Conservation (phyloP, 164 flowering plant species). For the Kalanchoe fedtschenkoi region DNA sequence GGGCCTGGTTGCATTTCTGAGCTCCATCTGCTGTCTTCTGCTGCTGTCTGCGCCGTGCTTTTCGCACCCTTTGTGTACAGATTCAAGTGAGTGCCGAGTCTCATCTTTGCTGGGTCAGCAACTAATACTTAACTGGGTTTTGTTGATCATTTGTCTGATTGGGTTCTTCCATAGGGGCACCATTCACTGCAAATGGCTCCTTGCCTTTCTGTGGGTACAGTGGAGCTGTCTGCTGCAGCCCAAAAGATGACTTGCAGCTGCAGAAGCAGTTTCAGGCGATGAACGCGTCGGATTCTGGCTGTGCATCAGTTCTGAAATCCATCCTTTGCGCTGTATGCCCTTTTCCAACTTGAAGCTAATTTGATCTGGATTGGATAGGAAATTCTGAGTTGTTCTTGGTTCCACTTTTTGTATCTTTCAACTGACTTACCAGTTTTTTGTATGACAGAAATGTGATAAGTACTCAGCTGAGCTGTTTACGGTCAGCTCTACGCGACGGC, state of each 20-base stretch:
- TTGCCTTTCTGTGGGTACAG: slow-evolving; percentile 64
- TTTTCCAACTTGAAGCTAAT: too few relatives aligned
- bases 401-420: too few relatives aligned
- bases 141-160: slow-evolving; percentile 7
- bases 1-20: neutral
- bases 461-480: slow-evolving; percentile 52
- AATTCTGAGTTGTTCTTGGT: too few relatives aligned
- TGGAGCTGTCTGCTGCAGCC: slow-evolving; percentile 67
- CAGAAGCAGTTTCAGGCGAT: slow-evolving; percentile 48
- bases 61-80: neutral
- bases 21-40: slow-evolving; percentile 7
- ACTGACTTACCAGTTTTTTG: neutral
- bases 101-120: neutral
- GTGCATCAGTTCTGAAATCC: slow-evolving; percentile 66
- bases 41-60: neutral
- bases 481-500: slow-evolving; percentile 19
- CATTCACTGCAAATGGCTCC: slow-evolving; percentile 27
- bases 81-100: neutral
- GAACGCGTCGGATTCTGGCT: slow-evolving; percentile 59
- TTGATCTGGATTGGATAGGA: too few relatives aligned
- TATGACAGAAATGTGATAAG: slow-evolving; percentile 51
- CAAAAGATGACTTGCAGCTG: slow-evolving; percentile 34
- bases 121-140: too few relatives aligned
- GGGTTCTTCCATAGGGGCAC: slow-evolving; percentile 37
- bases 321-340: slow-evolving; percentile 76